Conservation (phyloP, 1,284 basidiomycete genomes). For the Hemileia vastatrix region DNA sequence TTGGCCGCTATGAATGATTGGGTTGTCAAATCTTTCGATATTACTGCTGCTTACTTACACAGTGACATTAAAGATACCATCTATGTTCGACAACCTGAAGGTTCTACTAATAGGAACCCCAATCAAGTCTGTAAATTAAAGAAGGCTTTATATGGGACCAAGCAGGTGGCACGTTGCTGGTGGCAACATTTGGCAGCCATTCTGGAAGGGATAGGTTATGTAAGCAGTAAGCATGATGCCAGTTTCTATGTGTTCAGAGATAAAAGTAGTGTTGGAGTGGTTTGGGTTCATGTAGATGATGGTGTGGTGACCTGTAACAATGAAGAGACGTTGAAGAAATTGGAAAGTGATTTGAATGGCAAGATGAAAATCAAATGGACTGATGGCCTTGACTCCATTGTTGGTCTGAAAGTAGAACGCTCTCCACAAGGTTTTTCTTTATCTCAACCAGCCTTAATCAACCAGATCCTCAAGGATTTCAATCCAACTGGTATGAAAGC, state of each 20-base stretch:
- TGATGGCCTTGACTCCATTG: not conserved
- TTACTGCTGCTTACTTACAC: constrained; percentile 1
- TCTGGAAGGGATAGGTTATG: not conserved
- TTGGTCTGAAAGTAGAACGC: not conserved
- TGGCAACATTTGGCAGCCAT: not conserved
- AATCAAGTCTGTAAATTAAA: not conserved
- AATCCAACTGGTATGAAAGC: not conserved
- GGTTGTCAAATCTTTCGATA: not conserved
- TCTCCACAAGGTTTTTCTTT: not conserved
- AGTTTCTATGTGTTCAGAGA: not conserved
- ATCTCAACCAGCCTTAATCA: not conserved
- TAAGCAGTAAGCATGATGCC: not conserved
- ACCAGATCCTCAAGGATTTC: not conserved
- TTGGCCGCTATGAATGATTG: not conserved
- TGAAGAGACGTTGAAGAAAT: not conserved
- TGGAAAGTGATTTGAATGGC: not conserved
- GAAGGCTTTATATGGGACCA: constrained; percentile 1
- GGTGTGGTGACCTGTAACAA: not conserved
- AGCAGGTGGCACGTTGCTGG: constrained; percentile 3
- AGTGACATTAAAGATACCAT: not conserved
- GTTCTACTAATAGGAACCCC: not conserved
- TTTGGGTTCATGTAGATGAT: constrained; percentile 10
- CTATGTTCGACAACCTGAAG: not conserved
- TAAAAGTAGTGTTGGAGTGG: not conserved
- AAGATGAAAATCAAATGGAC: constrained; percentile 1